Percentiles rank a stretch among this genome's conserved stretches.
These are phyloP conservation scores for Acanthamoeba polyphaga DNA, from an alignment of 208 protist species.

Conservation along the genomic window DNA sequence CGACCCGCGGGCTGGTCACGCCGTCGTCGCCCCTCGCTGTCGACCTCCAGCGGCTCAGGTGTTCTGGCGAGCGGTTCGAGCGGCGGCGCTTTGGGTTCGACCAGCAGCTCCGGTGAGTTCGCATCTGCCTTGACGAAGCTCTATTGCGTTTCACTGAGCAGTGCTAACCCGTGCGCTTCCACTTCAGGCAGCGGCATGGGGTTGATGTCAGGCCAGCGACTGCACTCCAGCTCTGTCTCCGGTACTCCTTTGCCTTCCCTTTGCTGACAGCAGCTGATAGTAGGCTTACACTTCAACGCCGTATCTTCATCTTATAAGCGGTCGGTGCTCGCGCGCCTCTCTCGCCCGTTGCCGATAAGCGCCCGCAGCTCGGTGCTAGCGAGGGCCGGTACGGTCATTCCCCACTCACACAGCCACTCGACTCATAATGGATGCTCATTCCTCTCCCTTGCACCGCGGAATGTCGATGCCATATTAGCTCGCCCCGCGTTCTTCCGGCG, in stretches of 20 bases:
- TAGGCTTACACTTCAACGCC: no score
- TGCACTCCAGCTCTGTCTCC: background rate
- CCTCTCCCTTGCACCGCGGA: background rate
- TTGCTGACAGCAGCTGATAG: background rate
- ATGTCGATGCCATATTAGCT: background rate
- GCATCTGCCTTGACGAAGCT: background rate
- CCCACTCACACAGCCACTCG: background rate
- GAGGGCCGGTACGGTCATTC: background rate
- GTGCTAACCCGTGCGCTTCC: no score
- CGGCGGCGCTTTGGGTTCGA: background rate
- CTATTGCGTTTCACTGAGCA: no score
- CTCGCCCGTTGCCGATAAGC: background rate
- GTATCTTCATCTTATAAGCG: background rate
- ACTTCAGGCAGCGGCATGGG: background rate
- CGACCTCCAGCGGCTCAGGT: background rate
- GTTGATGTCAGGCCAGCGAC: slow-evolving; percentile 27
- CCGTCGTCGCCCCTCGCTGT: background rate
- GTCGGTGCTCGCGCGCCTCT: background rate
- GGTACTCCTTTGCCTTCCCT: background rate
- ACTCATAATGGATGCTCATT: background rate
- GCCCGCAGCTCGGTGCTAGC: background rate
- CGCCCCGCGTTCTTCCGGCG: no score
- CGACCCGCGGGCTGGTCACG: background rate
- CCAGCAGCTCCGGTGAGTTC: background rate
- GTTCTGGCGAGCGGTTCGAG: background rate